Conservation (phyloP, 108 stramenopile genomes). For the Fragilaria crotonensis region DNA sequence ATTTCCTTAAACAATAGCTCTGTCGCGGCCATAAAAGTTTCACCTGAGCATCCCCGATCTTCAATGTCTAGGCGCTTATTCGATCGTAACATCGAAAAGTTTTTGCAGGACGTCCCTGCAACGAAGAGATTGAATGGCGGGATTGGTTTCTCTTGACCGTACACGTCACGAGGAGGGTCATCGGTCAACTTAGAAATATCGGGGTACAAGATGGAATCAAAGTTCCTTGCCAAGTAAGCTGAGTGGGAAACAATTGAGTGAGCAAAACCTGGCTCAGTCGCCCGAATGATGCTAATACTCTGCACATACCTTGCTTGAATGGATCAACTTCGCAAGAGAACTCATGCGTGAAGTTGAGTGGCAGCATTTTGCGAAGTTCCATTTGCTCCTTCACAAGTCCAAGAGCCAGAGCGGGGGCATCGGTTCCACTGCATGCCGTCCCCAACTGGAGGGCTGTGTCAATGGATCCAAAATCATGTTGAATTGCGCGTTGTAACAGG, state of each 20-base stretch:
- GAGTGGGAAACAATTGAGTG: too few relatives aligned
- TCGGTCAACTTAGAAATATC: constrained; percentile 66
- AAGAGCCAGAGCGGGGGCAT: constrained; percentile 72
- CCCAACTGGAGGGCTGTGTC: constrained; percentile 34
- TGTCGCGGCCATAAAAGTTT: constrained; percentile 70
- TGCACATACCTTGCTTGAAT: constrained; percentile 46
- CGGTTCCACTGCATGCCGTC: constrained; percentile 74
- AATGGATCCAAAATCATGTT: constrained; percentile 9
- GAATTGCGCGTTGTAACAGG: constrained; percentile 23
- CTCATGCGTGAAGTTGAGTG: constrained; percentile 38
- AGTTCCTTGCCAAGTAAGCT: constrained; percentile 67
- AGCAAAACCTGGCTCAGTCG: too few relatives aligned
- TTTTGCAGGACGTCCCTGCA: constrained; percentile 77
- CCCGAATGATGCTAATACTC: not conserved
- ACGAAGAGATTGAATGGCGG: constrained; percentile 63
- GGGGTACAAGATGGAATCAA: constrained; percentile 54
- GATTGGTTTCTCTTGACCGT: constrained; percentile 39
- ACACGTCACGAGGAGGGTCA: constrained; percentile 50
- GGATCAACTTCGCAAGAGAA: constrained; percentile 76
- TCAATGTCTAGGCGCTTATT: constrained; percentile 61
- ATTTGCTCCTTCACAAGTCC: constrained; percentile 52
- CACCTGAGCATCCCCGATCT: constrained; percentile 64
- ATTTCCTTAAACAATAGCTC: constrained; percentile 53
- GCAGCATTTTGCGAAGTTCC: constrained; percentile 23
- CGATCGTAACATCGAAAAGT: constrained; percentile 60